Evolutionary conservation across 2,329 filamentous ascomycete species (phyloP).

Genomic region (Teratosphaeria epicoccoides): DNA sequence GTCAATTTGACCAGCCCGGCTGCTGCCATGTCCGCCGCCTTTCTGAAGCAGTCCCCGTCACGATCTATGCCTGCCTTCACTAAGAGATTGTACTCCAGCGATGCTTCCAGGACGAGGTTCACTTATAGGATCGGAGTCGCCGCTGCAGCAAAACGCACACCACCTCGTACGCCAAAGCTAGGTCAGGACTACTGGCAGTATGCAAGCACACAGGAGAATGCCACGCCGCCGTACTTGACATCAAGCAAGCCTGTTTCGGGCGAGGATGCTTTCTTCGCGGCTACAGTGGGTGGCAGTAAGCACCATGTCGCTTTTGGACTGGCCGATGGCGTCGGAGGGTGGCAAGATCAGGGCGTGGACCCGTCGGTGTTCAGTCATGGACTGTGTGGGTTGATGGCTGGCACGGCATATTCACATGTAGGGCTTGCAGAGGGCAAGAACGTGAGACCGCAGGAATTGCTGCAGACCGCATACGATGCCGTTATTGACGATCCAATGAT

Average conservation of each 20-base stretch:
- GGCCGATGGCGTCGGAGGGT: constrained; percentile 90
- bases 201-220: constrained; percentile 20
- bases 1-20: neutral
- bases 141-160: constrained; percentile 24
- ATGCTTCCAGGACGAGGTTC: constrained; percentile 13
- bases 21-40: neutral
- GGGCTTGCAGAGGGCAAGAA: constrained; percentile 14
- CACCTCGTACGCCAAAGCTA: constrained; percentile 38
- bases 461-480: constrained; percentile 75
- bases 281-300: constrained; percentile 57
- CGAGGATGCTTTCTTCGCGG: constrained; percentile 92
- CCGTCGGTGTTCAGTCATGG: constrained; percentile 92
- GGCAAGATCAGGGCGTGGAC: constrained; percentile 85
- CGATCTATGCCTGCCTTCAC: neutral
- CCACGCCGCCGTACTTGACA: constrained; percentile 38
- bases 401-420: constrained; percentile 33
- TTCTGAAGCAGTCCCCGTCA: neutral
- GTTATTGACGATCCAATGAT: constrained; percentile 66
- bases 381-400: constrained; percentile 85
- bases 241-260: constrained; percentile 57
- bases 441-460: constrained; percentile 50
- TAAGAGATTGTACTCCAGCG: neutral
- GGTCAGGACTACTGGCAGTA: constrained; percentile 32
- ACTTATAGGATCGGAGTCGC: constrained; percentile 29
- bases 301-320: constrained; percentile 73